Evolutionary conservation across 2,329 filamentous ascomycete species (phyloP).

Genomic region (Plectosphaerella sp.): DNA sequence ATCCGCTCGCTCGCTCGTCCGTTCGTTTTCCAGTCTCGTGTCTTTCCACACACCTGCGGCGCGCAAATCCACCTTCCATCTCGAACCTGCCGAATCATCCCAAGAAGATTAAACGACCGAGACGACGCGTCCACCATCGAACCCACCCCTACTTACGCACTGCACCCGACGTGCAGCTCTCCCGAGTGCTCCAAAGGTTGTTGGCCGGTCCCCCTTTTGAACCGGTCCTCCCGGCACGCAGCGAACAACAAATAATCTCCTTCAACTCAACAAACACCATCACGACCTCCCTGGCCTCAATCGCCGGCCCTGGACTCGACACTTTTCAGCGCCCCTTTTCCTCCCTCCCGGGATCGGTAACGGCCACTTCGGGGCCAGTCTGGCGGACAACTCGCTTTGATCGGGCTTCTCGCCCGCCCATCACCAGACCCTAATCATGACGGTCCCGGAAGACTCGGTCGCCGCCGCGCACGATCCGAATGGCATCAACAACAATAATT

Average conservation of each 20-base stretch:
- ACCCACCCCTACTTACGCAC: neutral
- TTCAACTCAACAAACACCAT: neutral
- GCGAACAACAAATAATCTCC: neutral
- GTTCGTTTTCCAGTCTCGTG: constrained; percentile 1
- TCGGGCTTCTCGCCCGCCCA: constrained; percentile 24
- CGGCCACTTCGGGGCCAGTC: constrained; percentile 27
- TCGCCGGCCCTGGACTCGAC: constrained; percentile 2
- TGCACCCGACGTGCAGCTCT: neutral
- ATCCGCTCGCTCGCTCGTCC: constrained; percentile 7
- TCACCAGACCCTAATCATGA: constrained; percentile 17
- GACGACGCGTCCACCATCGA: neutral
- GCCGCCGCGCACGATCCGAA: neutral
- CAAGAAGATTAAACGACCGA: neutral
- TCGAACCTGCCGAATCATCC: no score
- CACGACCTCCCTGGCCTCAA: neutral
- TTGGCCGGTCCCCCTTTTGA: constrained; percentile 6
- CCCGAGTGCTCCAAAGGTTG: constrained; percentile 2
- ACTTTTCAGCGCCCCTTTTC: neutral
- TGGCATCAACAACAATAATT: neutral
- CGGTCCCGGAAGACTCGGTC: neutral
- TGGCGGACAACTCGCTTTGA: constrained; percentile 36
- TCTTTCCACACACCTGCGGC: neutral
- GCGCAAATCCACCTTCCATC: neutral
- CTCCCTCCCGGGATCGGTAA: constrained; percentile 7
- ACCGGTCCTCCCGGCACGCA: neutral